phyloP scores from a whole-genome alignment of 768 basidiomycete genomes.

The Boletus rubroflammeus region DNA sequence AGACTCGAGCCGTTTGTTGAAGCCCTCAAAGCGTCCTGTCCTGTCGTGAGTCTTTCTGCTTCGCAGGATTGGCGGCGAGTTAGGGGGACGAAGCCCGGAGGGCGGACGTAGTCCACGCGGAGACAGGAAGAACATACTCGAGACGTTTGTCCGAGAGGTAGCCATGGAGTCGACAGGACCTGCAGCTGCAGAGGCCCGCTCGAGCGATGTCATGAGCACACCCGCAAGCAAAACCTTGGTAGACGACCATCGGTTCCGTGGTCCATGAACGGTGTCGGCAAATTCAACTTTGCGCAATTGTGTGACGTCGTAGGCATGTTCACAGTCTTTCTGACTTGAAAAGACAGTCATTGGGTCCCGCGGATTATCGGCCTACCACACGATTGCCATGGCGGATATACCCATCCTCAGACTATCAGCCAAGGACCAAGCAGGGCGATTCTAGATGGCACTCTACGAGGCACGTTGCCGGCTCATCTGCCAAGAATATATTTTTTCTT shows the following conservation, averaged over 20 bases:
- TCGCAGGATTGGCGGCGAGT: conserved; percentile 43
- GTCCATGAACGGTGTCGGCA: not conserved
- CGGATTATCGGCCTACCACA: conserved; percentile 18
- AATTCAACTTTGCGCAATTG: conserved; percentile 21
- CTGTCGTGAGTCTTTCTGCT: conserved; percentile 27
- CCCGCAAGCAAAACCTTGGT: not conserved
- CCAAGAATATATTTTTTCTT: conserved; percentile 52
- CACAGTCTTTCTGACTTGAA: not conserved
- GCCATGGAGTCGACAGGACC: not conserved
- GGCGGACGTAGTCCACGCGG: not conserved
- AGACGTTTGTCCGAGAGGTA: not conserved
- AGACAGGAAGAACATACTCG: not conserved
- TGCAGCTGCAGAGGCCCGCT: not conserved
- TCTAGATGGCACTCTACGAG: conserved; percentile 45
- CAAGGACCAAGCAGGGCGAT: conserved; percentile 57
- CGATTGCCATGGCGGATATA: conserved; percentile 41
- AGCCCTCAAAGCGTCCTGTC: conserved; percentile 36
- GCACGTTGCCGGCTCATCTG: conserved; percentile 37
- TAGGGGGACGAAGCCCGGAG: not conserved
- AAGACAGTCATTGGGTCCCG: not conserved
- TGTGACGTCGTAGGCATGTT: conserved; percentile 39
- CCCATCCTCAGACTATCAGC: conserved; percentile 30
- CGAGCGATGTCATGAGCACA: too few relatives aligned
- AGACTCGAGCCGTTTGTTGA: not conserved
- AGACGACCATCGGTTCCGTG: not conserved